Conservation (phyloP, 1,284 basidiomycete species). For the Ceratobasidium sp. region DNA sequence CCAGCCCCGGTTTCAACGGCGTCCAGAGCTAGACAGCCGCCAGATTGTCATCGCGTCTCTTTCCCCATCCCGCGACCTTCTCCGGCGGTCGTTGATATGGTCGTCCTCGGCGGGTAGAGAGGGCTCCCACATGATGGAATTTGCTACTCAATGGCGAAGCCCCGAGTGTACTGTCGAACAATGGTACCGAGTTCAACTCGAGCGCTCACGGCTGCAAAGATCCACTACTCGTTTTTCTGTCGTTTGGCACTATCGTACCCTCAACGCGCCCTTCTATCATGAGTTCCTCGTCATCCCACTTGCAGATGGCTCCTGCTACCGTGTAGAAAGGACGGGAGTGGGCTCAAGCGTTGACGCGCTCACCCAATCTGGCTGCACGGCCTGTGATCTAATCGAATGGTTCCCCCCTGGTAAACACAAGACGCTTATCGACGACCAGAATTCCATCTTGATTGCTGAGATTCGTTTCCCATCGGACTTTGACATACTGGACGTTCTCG, state of each 20-base stretch:
- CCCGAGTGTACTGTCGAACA: slow-evolving; percentile 4
- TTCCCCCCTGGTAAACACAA: neutral
- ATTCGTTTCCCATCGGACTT: neutral
- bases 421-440: neutral
- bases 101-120: neutral
- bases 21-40: too few relatives aligned
- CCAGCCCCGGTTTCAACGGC: too few relatives aligned
- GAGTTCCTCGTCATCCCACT: slow-evolving; percentile 23
- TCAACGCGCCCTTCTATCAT: slow-evolving; percentile 25
- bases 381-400: slow-evolving; percentile 11
- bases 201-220: neutral
- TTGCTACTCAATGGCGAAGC: slow-evolving; percentile 3
- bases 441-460: neutral
- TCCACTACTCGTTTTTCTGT: neutral
- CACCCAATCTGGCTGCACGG: neutral
- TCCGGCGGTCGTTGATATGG: neutral
- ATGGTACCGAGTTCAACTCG: slow-evolving; percentile 10
- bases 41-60: neutral
- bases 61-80: neutral
- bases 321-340: slow-evolving; percentile 10
- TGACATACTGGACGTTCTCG: slow-evolving; percentile 8
- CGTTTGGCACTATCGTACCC: slow-evolving; percentile 6
- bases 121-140: neutral
- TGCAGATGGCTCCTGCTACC: slow-evolving; percentile 2
- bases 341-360: neutral